A percentile compares a stretch with the other conserved stretches of the same genome.
Conservation (phyloP, 208 protist genomes). For the Plasmodiophora brassicae region DNA sequence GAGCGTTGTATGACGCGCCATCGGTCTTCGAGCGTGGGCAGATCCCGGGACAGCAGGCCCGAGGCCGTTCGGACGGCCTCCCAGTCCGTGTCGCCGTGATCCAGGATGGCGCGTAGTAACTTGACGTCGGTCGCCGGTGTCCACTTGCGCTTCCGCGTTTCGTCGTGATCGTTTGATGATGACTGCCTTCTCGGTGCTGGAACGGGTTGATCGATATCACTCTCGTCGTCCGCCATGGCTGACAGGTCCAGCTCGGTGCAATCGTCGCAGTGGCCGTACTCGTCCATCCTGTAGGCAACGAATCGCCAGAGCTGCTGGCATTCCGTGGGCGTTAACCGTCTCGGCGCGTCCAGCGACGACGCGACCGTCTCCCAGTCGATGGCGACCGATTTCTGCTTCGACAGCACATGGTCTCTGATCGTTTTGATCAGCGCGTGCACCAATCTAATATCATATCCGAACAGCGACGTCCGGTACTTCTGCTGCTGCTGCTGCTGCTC, state of each 20-base stretch:
- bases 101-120: not conserved
- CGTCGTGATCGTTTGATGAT: not conserved
- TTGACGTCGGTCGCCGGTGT: not conserved
- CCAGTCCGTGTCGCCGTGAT: not conserved
- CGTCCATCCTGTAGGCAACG: slow-evolving; percentile 15
- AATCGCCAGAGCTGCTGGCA: not conserved
- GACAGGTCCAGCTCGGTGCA: not conserved
- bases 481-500: not conserved
- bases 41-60: not conserved
- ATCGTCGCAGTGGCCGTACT: not conserved
- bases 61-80: not conserved
- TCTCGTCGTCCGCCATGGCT: slow-evolving; percentile 5
- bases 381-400: not conserved
- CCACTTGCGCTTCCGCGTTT: slow-evolving; percentile 27
- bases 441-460: not conserved
- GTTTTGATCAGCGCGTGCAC: not conserved
- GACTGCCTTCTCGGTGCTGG: not conserved
- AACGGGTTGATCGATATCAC: not conserved
- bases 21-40: not conserved
- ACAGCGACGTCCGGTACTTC: not conserved
- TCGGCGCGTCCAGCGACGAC: not conserved
- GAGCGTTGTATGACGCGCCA: not conserved
- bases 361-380: not conserved
- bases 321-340: not conserved
- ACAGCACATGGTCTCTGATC: slow-evolving; percentile 6